These are phyloP conservation scores for Boletus holoroseus DNA, from an alignment of 1,284 basidiomycete species.

Conservation along the genomic window DNA sequence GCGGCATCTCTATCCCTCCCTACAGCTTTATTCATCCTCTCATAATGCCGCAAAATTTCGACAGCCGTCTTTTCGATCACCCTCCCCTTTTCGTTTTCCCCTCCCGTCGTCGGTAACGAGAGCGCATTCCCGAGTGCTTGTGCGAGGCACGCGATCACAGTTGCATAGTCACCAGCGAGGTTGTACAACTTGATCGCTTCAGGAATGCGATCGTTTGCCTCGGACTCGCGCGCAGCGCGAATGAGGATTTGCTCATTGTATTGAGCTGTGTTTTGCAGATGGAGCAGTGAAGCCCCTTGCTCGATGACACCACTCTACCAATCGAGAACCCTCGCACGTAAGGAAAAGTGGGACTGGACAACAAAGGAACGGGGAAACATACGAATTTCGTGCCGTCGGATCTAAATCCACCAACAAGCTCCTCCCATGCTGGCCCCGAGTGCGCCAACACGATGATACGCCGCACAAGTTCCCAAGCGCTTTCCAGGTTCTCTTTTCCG, in stretches of 20 bases:
- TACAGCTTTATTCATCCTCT: constrained; percentile 69
- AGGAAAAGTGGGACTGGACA: background rate
- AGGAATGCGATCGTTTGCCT: constrained; percentile 72
- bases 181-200: constrained; percentile 97
- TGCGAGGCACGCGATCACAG: constrained; percentile 85
- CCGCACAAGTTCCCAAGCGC: constrained; percentile 82
- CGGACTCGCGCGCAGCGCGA: constrained; percentile 72
- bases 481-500: constrained; percentile 80
- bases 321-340: background rate
- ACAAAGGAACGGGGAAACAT: constrained; percentile 32
- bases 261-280: constrained; percentile 63
- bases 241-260: constrained; percentile 83
- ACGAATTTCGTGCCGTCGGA: constrained; percentile 86
- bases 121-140: constrained; percentile 85
- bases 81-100: constrained; percentile 61
- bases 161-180: constrained; percentile 86
- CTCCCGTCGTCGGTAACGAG: constrained; percentile 57
- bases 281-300: constrained; percentile 73
- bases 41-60: constrained; percentile 85
- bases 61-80: constrained; percentile 74
- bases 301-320: constrained; percentile 81
- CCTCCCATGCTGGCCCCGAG: constrained; percentile 79
- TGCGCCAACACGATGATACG: constrained; percentile 86
- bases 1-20: constrained; percentile 77
- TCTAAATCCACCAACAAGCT: constrained; percentile 86